A percentile compares a stretch with the other conserved stretches of the same genome.
These are phyloP conservation scores for Chimonanthus praecox DNA, from an alignment of 164 flowering plant genomes.

Conservation along the genomic window DNA sequence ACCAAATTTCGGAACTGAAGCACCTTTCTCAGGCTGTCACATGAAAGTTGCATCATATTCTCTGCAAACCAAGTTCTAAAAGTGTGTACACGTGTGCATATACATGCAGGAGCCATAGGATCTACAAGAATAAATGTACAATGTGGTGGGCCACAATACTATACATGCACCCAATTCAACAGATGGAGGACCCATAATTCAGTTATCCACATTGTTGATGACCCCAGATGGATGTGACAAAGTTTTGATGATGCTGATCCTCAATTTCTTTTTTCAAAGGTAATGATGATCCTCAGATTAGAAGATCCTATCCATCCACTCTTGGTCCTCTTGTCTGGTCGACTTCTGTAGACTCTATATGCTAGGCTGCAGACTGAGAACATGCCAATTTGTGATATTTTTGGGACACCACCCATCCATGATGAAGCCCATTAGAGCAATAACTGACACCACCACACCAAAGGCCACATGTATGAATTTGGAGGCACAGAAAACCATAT, in stretches of 20 bases:
- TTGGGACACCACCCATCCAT: not conserved
- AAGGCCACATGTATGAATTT: not conserved
- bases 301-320: not conserved
- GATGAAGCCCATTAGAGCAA: not conserved
- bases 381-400: not conserved
- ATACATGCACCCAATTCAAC: no score
- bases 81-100: not conserved
- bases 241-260: no score
- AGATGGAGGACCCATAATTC: no score
- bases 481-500: not conserved
- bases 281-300: not conserved
- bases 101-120: not conserved
- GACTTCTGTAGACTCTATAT: not conserved
- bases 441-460: not conserved
- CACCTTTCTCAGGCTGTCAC: conserved; percentile 57
- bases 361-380: not conserved
- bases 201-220: no score
- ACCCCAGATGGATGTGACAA: no score
- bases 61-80: not conserved
- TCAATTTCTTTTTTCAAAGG: no score
- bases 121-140: not conserved
- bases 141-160: no score
- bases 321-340: not conserved
- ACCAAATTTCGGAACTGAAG: conserved; percentile 82
- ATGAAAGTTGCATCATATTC: not conserved